Percentiles rank a stretch among this genome's conserved stretches.
Conservation (phyloP, 2,329 filamentous ascomycete genomes). For the Cercospora brassicicola region DNA sequence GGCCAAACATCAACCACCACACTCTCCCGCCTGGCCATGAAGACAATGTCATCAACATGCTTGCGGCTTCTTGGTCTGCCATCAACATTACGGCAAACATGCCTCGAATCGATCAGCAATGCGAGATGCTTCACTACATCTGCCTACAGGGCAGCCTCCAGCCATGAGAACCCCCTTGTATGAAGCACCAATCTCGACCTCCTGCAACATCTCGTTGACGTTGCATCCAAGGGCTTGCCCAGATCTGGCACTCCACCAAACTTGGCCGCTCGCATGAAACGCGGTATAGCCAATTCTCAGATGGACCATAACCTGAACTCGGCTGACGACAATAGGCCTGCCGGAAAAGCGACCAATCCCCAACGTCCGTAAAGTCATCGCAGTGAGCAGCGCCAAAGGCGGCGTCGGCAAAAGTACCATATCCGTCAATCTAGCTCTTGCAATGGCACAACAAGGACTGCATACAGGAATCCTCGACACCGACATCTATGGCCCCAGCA, state of each 20-base stretch:
- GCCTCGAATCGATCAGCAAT: not conserved
- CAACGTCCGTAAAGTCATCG: conserved; percentile 86
- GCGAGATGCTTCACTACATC: conserved; percentile 56
- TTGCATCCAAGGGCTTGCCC: conserved; percentile 69
- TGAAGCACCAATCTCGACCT: conserved; percentile 22
- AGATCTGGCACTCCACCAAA: conserved; percentile 65
- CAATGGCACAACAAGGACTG: conserved; percentile 78
- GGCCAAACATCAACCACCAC: not conserved
- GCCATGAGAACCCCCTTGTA: conserved; percentile 88
- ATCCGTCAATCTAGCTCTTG: conserved; percentile 85
- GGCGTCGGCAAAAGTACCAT: conserved; percentile 98
- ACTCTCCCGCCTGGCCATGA: not conserved
- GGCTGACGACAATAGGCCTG: conserved; percentile 50
- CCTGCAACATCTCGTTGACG: not conserved
- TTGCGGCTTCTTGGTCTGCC: conserved; percentile 16
- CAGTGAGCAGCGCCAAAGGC: conserved; percentile 95
- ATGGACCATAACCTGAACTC: not conserved
- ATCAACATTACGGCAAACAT: conserved; percentile 8
- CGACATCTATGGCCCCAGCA: conserved; percentile 94
- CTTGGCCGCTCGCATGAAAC: conserved; percentile 69
- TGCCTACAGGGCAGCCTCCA: conserved; percentile 45
- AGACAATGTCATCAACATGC: conserved; percentile 11
- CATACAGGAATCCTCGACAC: conserved; percentile 87
- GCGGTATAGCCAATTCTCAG: conserved; percentile 45
- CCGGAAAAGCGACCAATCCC: conserved; percentile 78